A percentile compares a stretch with the other conserved stretches of the same genome.
Conservation (phyloP, 148 eudicot genomes). For the Simmondsia chinensis region DNA sequence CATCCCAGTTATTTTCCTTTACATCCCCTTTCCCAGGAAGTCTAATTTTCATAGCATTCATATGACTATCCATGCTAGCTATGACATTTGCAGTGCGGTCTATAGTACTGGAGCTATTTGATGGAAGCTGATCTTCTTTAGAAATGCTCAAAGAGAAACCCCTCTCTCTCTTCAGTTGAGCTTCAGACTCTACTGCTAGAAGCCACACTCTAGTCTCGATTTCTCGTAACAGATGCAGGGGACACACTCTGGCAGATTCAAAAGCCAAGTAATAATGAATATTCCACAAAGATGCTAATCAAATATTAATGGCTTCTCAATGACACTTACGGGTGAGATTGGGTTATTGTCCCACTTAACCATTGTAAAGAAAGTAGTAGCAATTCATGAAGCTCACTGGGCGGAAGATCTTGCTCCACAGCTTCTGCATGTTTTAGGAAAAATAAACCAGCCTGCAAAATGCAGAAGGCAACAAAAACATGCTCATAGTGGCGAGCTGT, state of each 20-base stretch:
- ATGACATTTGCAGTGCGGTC: conserved; percentile 75
- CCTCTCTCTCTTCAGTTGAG: conserved; percentile 61
- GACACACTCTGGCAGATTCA: conserved; percentile 47
- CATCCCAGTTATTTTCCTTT: conserved; percentile 42
- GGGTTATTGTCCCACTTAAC: conserved; percentile 82
- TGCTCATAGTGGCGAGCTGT: neutral
- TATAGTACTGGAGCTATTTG: conserved; percentile 52
- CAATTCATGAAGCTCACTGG: conserved; percentile 74
- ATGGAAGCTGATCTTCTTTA: conserved; percentile 39
- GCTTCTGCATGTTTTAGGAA: conserved; percentile 92
- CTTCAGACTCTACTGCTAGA: conserved; percentile 94
- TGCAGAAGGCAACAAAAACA: conserved; percentile 1
- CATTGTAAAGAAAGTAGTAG: conserved; percentile 90
- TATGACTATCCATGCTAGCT: conserved; percentile 74
- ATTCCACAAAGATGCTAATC: neutral
- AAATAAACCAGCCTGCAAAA: conserved; percentile 75
- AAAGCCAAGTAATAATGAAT: conserved; percentile 3
- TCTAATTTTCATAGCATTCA: conserved; percentile 36
- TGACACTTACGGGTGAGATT: conserved; percentile 67
- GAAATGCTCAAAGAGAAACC: conserved; percentile 35
- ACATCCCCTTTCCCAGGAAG: conserved; percentile 39
- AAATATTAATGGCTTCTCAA: neutral
- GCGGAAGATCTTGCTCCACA: conserved; percentile 85
- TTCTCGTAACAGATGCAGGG: conserved; percentile 83
- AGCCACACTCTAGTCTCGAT: conserved; percentile 97